Evolutionary conservation across 1,284 basidiomycete species (phyloP), one percentile per base, ranked within the genome.

Genomic region (Xanthoconium separans): DNA sequence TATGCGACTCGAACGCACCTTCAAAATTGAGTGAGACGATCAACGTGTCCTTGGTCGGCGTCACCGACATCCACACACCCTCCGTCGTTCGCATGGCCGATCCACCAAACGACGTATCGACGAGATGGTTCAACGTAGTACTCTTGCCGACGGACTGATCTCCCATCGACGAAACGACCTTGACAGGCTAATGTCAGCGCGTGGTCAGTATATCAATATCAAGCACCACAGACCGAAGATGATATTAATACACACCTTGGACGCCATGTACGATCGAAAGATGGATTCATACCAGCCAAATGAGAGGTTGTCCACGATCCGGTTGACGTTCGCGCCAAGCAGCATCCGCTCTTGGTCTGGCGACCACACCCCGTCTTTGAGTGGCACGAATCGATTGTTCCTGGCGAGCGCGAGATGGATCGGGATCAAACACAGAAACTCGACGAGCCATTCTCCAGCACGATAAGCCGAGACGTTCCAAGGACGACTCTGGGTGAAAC

Each of bases 281-380:
- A 86, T 70, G 0, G 80, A 81, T 58, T 86, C 84, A 27, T 84
- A 86, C 84, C 84, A 86, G 2, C 84, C 84, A 51, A 86, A 76
- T 0, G 80, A 78, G 4, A 86, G 62, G 34, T 60, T 74, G 53
- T 83, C 78, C 16, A 83, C 77, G 18, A 85, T 81, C 30, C 71
- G 71, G 12, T 75, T 75, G 16, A 85, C 78, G 34, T 83, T 78
- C 0, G 82, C 82, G 5, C 84, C 84, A 2, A 86, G 69, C 30
- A 84, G 66, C 1, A 75, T 74, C 42, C 71, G 74, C 61, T 86
- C 84, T 11, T 78, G 64, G 15, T 77, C 75, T 0, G 75, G 55
- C 0, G 80, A 82, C 49, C 69, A 73, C 0, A 84, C 73, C 0
- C 83, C 83, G 58, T 84, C 82, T 53, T 82, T 84, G 40, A 85